These are phyloP conservation scores for Bruguiera sexangula DNA, from an alignment of 345 rosid genomes.

Conservation along the genomic window DNA sequence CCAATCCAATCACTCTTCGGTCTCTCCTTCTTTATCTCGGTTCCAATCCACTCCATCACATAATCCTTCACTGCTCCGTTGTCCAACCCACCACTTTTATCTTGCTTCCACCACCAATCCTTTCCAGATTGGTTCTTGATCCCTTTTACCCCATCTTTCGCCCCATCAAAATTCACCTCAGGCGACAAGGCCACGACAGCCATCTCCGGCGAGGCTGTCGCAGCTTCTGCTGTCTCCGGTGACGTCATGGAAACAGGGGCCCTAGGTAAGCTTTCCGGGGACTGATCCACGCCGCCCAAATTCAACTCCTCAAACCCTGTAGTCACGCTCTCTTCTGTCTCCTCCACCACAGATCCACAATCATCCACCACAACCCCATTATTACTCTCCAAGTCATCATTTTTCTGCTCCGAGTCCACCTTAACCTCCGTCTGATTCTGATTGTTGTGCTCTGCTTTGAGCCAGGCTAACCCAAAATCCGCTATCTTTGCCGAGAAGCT, in stretches of 20 bases:
- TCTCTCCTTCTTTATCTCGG: slow-evolving; percentile 66
- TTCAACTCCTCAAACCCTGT: slow-evolving; percentile 64
- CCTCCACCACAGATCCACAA: slow-evolving; percentile 59
- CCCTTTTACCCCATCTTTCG: background rate
- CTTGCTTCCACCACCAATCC: slow-evolving; percentile 81
- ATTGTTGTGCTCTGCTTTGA: slow-evolving; percentile 50
- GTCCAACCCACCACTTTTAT: slow-evolving; percentile 23
- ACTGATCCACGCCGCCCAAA: slow-evolving; percentile 57
- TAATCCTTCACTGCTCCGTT: slow-evolving; percentile 61
- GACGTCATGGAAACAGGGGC: slow-evolving; percentile 34
- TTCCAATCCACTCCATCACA: slow-evolving; percentile 81
- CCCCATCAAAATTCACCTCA: slow-evolving; percentile 36
- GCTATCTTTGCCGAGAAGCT: slow-evolving; percentile 66
- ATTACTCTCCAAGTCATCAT: slow-evolving; percentile 36
- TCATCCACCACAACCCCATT: slow-evolving; percentile 44
- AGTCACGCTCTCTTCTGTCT: slow-evolving; percentile 64
- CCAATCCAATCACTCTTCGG: slow-evolving; percentile 46
- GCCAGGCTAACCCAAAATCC: slow-evolving; percentile 85
- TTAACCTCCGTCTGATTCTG: slow-evolving; percentile 17
- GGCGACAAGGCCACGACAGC: slow-evolving; percentile 28
- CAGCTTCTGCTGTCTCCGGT: slow-evolving; percentile 37
- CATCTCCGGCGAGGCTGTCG: slow-evolving; percentile 32
- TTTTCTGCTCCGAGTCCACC: slow-evolving; percentile 7
- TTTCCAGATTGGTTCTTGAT: slow-evolving; percentile 45
- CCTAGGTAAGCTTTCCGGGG: slow-evolving; percentile 46